Percentiles rank a stretch among this genome's conserved stretches.
Evolutionary conservation across 2,329 filamentous ascomycete species (phyloP).

Genomic region (Diaporthe vexans): DNA sequence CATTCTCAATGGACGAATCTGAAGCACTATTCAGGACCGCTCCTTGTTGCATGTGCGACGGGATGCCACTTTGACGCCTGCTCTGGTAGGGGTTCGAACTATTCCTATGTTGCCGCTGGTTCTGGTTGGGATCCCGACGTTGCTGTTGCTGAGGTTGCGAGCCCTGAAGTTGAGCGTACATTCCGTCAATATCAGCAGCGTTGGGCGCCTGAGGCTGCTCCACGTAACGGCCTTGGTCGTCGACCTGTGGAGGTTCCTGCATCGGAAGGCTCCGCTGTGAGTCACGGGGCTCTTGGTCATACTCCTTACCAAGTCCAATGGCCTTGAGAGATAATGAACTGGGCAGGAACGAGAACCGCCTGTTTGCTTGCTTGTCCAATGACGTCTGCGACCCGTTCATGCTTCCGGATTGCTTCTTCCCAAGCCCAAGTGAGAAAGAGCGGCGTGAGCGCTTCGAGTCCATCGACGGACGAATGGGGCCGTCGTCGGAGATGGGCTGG

Average conservation of each 20-base stretch:
- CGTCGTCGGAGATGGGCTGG: constrained; percentile 73
- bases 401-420: constrained; percentile 79
- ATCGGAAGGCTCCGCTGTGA: constrained; percentile 68
- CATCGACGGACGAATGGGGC: constrained; percentile 72
- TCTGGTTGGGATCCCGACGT: constrained; percentile 47
- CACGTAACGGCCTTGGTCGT: constrained; percentile 55
- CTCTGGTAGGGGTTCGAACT: constrained; percentile 57
- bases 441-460: constrained; percentile 77
- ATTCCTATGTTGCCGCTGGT: constrained; percentile 59
- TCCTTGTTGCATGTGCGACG: constrained; percentile 63
- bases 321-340: constrained; percentile 74
- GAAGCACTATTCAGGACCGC: constrained; percentile 65
- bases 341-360: constrained; percentile 80
- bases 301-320: constrained; percentile 72
- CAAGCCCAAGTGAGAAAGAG: constrained; percentile 78
- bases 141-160: constrained; percentile 43
- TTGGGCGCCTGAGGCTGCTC: constrained; percentile 48
- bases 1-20: constrained; percentile 66
- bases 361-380: constrained; percentile 66
- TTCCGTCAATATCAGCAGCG: constrained; percentile 49
- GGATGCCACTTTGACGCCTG: constrained; percentile 49
- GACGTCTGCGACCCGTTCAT: constrained; percentile 70
- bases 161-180: constrained; percentile 51
- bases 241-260: constrained; percentile 60
- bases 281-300: constrained; percentile 60